These are phyloP conservation scores for Stephanodiscus minutulus DNA, from an alignment of 108 stramenopile genomes.

Conservation along the genomic window DNA sequence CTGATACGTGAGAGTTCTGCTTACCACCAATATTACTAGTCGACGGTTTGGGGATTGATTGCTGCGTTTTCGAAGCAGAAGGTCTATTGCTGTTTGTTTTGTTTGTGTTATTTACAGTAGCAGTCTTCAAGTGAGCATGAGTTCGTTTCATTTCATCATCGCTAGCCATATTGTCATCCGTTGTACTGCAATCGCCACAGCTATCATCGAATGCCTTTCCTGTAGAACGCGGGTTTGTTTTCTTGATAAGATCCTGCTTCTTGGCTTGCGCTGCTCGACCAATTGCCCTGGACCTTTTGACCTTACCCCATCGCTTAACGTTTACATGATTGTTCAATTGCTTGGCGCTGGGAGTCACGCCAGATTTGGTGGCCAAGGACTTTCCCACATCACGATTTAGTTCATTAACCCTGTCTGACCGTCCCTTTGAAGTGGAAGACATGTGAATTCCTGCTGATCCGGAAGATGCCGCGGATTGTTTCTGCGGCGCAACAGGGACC, in stretches of 20 bases:
- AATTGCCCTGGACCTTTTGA: slow-evolving; percentile 1
- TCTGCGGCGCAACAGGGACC: slow-evolving; percentile 1
- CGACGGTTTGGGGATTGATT: background rate
- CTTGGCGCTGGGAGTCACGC: background rate
- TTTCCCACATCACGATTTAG: background rate
- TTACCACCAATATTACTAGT: background rate
- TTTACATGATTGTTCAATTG: slow-evolving; percentile 12
- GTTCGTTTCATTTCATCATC: slow-evolving; percentile 9
- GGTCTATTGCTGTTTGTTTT: slow-evolving; percentile 5
- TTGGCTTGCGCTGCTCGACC: background rate
- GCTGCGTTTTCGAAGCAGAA: background rate
- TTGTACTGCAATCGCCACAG: slow-evolving; percentile 37
- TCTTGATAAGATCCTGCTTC: background rate
- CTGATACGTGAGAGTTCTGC: background rate
- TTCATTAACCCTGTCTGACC: background rate
- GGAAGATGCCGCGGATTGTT: slow-evolving; percentile 1
- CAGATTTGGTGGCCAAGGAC: background rate
- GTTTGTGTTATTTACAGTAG: background rate
- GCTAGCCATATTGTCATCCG: slow-evolving; percentile 18
- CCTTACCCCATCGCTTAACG: slow-evolving; percentile 28
- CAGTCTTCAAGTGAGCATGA: background rate
- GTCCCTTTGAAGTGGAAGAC: background rate
- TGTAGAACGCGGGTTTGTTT: background rate
- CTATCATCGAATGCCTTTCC: slow-evolving; percentile 1
- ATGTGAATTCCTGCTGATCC: background rate